Percentiles rank a stretch among this genome's conserved stretches.
Conservation (phyloP, 768 basidiomycete species). For the Boletus coccyginus region DNA sequence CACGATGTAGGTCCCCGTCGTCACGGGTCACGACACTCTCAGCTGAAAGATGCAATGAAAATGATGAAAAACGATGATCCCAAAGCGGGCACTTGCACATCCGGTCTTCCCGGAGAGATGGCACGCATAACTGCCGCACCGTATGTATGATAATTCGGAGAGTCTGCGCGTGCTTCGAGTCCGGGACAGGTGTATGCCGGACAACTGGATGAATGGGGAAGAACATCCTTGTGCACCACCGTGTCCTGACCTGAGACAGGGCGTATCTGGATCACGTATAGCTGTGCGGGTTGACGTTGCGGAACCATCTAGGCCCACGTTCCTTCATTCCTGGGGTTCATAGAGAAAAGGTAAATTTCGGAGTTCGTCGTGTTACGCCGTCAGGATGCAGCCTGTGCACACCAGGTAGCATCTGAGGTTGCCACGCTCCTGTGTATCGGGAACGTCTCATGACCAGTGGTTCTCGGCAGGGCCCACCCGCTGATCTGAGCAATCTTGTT, state of each 20-base stretch:
- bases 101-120: neutral
- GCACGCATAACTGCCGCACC: slow-evolving; percentile 8
- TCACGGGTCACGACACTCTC: neutral
- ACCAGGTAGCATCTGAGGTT: too few species aligned
- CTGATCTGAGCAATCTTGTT: neutral
- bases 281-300: neutral
- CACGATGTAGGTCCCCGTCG: neutral
- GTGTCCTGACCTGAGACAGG: neutral
- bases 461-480: neutral
- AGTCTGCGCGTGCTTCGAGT: neutral
- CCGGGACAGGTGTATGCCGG: neutral
- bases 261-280: neutral
- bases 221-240: neutral
- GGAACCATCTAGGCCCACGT: neutral
- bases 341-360: neutral
- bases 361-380: neutral
- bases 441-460: neutral
- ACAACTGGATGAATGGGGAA: neutral
- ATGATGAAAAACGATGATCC: neutral
- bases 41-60: neutral
- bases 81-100: neutral
- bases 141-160: neutral
- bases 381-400: too few species aligned
- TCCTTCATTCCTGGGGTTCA: neutral
- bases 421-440: neutral